Conservation (phyloP, 139 green algal genomes). For the Yamagishiella unicocca region DNA sequence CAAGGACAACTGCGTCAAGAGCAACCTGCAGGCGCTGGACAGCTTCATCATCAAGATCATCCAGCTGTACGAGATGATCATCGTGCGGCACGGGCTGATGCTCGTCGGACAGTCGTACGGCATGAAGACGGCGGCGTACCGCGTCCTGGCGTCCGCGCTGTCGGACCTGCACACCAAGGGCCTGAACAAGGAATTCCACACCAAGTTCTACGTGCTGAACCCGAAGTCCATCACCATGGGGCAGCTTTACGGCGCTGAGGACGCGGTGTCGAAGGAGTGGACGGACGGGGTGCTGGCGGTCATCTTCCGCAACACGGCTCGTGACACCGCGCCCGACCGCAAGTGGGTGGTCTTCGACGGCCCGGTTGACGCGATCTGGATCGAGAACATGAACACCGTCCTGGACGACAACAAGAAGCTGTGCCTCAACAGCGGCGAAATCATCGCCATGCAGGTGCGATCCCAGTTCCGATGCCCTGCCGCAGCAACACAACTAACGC, state of each 20-base stretch:
- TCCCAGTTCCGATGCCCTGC: too few species aligned
- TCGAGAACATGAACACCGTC: slow-evolving; percentile 90
- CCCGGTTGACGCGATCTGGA: slow-evolving; percentile 89
- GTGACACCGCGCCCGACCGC: slow-evolving; percentile 65
- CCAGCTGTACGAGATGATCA: slow-evolving; percentile 90
- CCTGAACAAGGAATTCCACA: slow-evolving; percentile 60
- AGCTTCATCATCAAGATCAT: slow-evolving; percentile 81
- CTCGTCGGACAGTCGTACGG: slow-evolving; percentile 79
- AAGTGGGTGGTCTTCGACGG: slow-evolving; percentile 87
- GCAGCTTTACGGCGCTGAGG: slow-evolving; percentile 88
- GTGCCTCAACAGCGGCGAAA: slow-evolving; percentile 82
- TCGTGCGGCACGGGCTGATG: slow-evolving; percentile 89
- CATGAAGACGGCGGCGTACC: slow-evolving; percentile 77
- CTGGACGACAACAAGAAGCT: slow-evolving; percentile 93
- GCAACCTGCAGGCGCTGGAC: slow-evolving; percentile 70
- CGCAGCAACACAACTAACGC: too few species aligned
- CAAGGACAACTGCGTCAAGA: slow-evolving; percentile 65
- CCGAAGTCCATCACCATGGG: slow-evolving; percentile 83
- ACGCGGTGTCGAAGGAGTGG: slow-evolving; percentile 82
- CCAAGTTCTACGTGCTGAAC: slow-evolving; percentile 76
- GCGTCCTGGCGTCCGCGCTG: slow-evolving; percentile 65
- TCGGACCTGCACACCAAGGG: slow-evolving; percentile 64
- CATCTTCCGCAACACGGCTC: slow-evolving; percentile 71
- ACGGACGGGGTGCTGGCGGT: slow-evolving; percentile 84
- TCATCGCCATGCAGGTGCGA: slow-evolving; percentile 87